phyloP scores from a whole-genome alignment of 106 monocot species.

The Gastrodia elata region DNA sequence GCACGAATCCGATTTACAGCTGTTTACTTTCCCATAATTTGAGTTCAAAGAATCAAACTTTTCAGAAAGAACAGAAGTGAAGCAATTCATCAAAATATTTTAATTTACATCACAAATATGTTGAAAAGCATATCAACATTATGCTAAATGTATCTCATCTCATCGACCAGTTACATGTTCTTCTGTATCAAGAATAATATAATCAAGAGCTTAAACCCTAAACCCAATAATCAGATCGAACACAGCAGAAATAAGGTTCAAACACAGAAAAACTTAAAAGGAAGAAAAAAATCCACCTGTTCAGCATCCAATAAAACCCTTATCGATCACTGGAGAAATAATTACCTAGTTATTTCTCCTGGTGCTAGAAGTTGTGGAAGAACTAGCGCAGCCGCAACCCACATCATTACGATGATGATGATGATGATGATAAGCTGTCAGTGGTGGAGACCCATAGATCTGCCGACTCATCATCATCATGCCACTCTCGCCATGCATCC shows the following conservation, averaged over 20 bases:
- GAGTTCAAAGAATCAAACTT: too few species aligned
- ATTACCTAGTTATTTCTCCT: too few species aligned
- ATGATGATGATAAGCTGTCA: slow-evolving; percentile 3
- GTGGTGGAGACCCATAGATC: slow-evolving; percentile 5
- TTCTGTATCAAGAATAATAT: slow-evolving; percentile 1
- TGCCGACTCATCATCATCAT: slow-evolving; percentile 18
- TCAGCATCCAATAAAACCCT: slow-evolving; percentile 4
- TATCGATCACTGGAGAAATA: background rate
- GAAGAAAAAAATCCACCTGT: background rate
- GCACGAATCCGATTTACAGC: too few species aligned
- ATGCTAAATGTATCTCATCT: background rate
- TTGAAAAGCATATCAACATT: background rate
- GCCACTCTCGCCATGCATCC: slow-evolving; percentile 11
- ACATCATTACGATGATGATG: slow-evolving; percentile 11
- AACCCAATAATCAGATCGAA: background rate
- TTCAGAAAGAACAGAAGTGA: too few species aligned
- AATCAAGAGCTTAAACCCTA: background rate
- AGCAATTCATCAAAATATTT: too few species aligned
- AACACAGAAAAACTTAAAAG: background rate
- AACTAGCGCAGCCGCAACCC: slow-evolving; percentile 9
- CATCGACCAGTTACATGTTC: background rate
- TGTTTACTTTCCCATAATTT: too few species aligned
- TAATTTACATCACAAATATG: too few species aligned
- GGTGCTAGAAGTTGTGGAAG: slow-evolving; percentile 11
- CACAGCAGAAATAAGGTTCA: background rate